Conservation (phyloP, 2,329 filamentous ascomycete genomes). For the Dactylonectria estremocensis region DNA sequence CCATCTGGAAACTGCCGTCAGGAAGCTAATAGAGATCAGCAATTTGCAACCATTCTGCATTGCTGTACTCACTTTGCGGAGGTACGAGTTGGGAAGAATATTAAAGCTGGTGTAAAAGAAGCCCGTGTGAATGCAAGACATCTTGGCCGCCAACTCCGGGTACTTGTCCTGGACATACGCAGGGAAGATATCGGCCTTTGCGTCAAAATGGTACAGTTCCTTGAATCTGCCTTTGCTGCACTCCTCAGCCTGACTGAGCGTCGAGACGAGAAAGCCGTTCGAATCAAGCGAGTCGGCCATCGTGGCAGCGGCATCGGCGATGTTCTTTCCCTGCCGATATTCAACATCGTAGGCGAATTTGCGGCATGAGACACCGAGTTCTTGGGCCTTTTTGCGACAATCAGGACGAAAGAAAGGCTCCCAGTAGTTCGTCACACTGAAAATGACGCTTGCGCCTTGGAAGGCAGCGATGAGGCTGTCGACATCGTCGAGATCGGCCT, state of each 20-base stretch:
- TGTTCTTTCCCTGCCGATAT: slow-evolving; percentile 59
- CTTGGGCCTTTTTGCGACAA: slow-evolving; percentile 56
- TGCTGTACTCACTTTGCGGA: slow-evolving; percentile 40
- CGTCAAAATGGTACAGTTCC: slow-evolving; percentile 69
- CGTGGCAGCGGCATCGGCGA: slow-evolving; percentile 66
- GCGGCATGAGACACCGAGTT: slow-evolving; percentile 58
- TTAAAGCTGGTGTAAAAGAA: slow-evolving; percentile 65
- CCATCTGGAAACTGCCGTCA: slow-evolving; percentile 63
- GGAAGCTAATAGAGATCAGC: slow-evolving; percentile 46
- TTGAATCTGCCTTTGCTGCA: slow-evolving; percentile 62
- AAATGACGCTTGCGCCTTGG: slow-evolving; percentile 64
- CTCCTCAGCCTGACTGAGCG: slow-evolving; percentile 63
- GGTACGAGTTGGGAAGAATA: slow-evolving; percentile 62
- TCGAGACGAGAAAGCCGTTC: slow-evolving; percentile 67
- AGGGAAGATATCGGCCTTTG: slow-evolving; percentile 67
- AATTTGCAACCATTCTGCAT: not conserved
- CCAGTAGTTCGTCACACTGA: slow-evolving; percentile 71
- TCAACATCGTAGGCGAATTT: slow-evolving; percentile 65
- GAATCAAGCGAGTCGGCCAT: slow-evolving; percentile 57
- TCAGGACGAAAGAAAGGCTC: slow-evolving; percentile 64
- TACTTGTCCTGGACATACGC: slow-evolving; percentile 60
- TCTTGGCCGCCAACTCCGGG: slow-evolving; percentile 62
- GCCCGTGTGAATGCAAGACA: slow-evolving; percentile 66
- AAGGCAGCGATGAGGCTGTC: slow-evolving; percentile 54
- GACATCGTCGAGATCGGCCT: slow-evolving; percentile 61